These are phyloP conservation scores for Eryngium alpinum DNA, from an alignment of 140 eudicot genomes.

Conservation along the genomic window DNA sequence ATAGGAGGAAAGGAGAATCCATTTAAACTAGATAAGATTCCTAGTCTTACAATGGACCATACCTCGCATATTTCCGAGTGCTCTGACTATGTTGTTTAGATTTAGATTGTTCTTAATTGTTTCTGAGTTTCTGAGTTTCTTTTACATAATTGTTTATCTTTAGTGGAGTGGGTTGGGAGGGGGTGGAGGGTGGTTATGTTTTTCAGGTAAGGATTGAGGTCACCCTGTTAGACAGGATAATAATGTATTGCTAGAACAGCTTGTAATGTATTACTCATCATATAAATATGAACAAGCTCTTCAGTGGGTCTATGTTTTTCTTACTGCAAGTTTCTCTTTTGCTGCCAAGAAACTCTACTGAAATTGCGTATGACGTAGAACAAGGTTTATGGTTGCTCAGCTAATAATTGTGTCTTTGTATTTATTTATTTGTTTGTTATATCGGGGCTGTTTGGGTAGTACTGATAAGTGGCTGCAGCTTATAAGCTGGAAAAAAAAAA, in stretches of 20 bases:
- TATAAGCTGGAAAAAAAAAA: no score
- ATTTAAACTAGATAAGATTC: conserved; percentile 45
- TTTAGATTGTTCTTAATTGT: conserved; percentile 7
- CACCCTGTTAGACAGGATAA: background rate
- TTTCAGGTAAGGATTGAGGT: conserved; percentile 13
- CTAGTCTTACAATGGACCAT: conserved; percentile 72
- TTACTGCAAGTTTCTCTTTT: background rate
- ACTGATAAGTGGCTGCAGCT: no score
- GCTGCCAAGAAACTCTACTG: background rate
- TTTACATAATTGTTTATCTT: background rate
- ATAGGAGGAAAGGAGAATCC: conserved; percentile 65
- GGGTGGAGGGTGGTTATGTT: background rate
- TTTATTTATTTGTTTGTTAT: background rate
- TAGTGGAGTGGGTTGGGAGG: background rate
- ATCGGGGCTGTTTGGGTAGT: no score
- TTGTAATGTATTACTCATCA: conserved; percentile 1
- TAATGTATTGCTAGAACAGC: conserved; percentile 8
- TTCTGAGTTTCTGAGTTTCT: background rate
- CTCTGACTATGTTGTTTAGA: conserved; percentile 59
- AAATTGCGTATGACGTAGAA: background rate
- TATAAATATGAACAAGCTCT: background rate
- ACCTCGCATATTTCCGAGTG: conserved; percentile 50
- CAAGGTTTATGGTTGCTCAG: background rate
- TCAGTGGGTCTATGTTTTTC: background rate
- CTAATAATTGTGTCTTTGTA: background rate